Evolutionary conservation across 176 grass and related monocot genomes (phyloP).

Genomic region (Poa pratensis): DNA sequence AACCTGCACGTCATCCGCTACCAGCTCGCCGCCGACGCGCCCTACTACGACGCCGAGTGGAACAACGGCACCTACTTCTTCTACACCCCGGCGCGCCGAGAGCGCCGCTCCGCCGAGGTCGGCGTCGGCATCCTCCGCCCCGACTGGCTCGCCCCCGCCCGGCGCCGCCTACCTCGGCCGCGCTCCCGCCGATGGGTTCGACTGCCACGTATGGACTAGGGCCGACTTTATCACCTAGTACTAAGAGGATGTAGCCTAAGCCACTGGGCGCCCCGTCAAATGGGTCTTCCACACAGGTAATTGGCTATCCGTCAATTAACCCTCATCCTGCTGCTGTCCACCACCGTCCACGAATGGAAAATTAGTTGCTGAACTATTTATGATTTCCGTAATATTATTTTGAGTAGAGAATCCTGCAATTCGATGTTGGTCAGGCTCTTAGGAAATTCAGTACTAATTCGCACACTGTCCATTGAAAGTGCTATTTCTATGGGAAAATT

Average conservation of each 20-base stretch:
- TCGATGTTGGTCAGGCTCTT: not conserved
- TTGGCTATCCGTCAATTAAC: not conserved
- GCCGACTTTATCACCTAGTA: conserved; percentile 81
- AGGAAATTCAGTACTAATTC: not conserved
- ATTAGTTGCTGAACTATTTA: too few species aligned
- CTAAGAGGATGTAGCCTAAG: conserved; percentile 65
- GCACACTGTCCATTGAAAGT: not conserved
- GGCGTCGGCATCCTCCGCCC: conserved; percentile 64
- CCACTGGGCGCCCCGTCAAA: conserved; percentile 63
- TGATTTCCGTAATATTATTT: too few species aligned
- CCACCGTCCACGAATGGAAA: not conserved
- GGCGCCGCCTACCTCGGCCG: conserved; percentile 61
- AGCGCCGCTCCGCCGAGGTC: conserved; percentile 48
- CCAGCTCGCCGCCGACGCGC: conserved; percentile 39
- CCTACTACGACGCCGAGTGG: conserved; percentile 73
- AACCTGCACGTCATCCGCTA: conserved; percentile 67
- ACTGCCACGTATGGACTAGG: conserved; percentile 67
- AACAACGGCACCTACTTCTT: conserved; percentile 81
- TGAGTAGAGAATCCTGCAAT: too few species aligned
- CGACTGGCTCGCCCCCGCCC: conserved; percentile 48
- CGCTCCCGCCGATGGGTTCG: conserved; percentile 44
- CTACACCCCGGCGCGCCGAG: conserved; percentile 44
- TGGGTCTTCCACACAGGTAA: conserved; percentile 74
- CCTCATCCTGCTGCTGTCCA: not conserved
- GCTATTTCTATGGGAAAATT: not conserved